Evolutionary conservation across 1,139 yeast species (phyloP).

Genomic region (Candida sp.): DNA sequence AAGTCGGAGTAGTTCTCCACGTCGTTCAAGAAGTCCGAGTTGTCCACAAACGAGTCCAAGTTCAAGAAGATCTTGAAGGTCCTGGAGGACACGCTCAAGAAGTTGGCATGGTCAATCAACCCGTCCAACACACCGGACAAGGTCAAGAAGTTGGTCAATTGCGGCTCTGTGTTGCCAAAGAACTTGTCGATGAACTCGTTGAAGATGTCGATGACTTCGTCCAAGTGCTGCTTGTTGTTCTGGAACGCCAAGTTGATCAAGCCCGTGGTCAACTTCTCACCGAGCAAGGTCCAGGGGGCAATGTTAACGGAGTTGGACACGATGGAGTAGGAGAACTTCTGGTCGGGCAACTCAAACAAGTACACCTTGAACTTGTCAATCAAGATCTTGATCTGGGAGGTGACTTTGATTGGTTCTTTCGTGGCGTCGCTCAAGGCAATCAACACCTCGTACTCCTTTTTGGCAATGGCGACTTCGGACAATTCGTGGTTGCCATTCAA

Average conservation of each 20-base stretch:
- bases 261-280: constrained; percentile 39
- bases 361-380: constrained; percentile 60
- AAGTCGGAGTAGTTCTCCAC: constrained; percentile 38
- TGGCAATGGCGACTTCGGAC: constrained; percentile 44
- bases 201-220: constrained; percentile 33
- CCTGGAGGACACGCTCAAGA: constrained; percentile 31
- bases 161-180: constrained; percentile 24
- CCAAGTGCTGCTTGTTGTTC: constrained; percentile 28
- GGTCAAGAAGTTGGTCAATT: constrained; percentile 44
- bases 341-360: constrained; percentile 62
- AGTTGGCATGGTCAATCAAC: constrained; percentile 33
- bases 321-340: constrained; percentile 35
- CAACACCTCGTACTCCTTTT: constrained; percentile 73
- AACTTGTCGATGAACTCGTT: constrained; percentile 29
- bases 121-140: constrained; percentile 52
- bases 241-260: constrained; percentile 41
- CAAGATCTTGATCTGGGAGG: constrained; percentile 54
- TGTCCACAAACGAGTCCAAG: constrained; percentile 44
- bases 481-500: constrained; percentile 12
- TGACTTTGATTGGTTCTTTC: constrained; percentile 36
- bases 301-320: constrained; percentile 26
- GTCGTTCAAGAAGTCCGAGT: constrained; percentile 42
- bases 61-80: constrained; percentile 37
- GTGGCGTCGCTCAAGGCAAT: constrained; percentile 68
- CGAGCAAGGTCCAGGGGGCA: constrained; percentile 43